Evolutionary conservation across 2,329 filamentous ascomycete species (phyloP).

Genomic region (Stemphylium lycopersici): DNA sequence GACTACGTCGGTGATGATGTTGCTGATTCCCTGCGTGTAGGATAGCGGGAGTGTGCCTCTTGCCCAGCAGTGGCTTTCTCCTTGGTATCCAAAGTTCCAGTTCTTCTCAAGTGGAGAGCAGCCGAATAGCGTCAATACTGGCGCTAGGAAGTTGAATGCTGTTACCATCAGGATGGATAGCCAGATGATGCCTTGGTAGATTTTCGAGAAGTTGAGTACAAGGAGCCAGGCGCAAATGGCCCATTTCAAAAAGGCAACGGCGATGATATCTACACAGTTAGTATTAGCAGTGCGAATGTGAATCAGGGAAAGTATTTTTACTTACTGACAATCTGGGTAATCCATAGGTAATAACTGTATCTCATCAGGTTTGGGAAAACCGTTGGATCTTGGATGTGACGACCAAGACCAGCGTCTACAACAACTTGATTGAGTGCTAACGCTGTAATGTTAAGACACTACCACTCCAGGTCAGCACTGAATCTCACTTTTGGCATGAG

Average conservation of each 20-base stretch:
- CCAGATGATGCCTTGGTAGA: slow-evolving; percentile 36
- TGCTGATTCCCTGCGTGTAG: slow-evolving; percentile 36
- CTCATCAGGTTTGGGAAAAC: slow-evolving; percentile 19
- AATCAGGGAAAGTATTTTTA: not conserved
- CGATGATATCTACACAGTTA: slow-evolving; percentile 24
- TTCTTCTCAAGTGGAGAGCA: slow-evolving; percentile 36
- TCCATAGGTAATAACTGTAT: slow-evolving; percentile 33
- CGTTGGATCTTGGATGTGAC: slow-evolving; percentile 34
- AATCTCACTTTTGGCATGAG: not conserved
- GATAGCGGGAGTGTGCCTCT: slow-evolving; percentile 26
- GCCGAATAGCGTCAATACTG: slow-evolving; percentile 32
- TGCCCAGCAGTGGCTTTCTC: slow-evolving; percentile 29
- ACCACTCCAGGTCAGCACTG: slow-evolving; percentile 7
- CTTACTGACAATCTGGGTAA: slow-evolving; percentile 30
- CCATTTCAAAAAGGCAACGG: slow-evolving; percentile 38
- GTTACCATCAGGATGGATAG: slow-evolving; percentile 35
- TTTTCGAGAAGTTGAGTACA: slow-evolving; percentile 35
- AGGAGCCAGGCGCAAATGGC: slow-evolving; percentile 41
- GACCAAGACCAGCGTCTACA: slow-evolving; percentile 26
- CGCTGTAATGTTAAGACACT: slow-evolving; percentile 28
- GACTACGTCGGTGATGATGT: slow-evolving; percentile 38
- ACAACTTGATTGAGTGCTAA: slow-evolving; percentile 17
- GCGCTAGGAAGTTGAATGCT: slow-evolving; percentile 35
- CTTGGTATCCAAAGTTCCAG: slow-evolving; percentile 31
- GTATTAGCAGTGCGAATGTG: not conserved